Conservation (phyloP, 2,329 filamentous ascomycete species). For the Magnaporthales sp. region DNA sequence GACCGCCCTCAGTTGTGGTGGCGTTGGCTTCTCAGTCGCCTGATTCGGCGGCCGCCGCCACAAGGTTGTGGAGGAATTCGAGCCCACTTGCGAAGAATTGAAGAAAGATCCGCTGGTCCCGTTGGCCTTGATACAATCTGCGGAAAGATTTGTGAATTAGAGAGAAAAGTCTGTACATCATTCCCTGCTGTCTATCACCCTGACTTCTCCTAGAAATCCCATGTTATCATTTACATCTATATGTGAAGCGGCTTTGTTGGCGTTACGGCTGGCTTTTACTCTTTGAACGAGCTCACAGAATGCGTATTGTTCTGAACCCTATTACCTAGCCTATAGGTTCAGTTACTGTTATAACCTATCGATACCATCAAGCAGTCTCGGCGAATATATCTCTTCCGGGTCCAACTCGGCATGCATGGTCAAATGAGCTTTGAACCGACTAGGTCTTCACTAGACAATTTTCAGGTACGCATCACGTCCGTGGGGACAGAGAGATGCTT, state of each 20-base stretch:
- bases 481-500: too few species aligned
- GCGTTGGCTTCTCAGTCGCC: background rate
- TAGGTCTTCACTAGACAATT: too few species aligned
- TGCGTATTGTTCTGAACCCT: background rate
- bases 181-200: background rate
- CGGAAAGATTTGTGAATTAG: background rate
- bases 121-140: background rate
- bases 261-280: background rate
- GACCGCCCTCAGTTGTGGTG: background rate
- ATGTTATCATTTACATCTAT: background rate
- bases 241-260: background rate
- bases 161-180: background rate
- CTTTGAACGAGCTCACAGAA: background rate
- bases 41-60: background rate
- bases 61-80: background rate
- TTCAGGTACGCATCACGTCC: background rate
- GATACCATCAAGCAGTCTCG: background rate
- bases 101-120: background rate
- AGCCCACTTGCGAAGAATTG: background rate
- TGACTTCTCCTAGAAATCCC: background rate
- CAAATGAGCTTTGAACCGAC: background rate
- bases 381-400: background rate
- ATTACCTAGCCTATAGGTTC: background rate
- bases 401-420: background rate
- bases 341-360: background rate